Evolutionary conservation across 257 asterid species (phyloP).

Genomic region (Gynochthodes officinalis): DNA sequence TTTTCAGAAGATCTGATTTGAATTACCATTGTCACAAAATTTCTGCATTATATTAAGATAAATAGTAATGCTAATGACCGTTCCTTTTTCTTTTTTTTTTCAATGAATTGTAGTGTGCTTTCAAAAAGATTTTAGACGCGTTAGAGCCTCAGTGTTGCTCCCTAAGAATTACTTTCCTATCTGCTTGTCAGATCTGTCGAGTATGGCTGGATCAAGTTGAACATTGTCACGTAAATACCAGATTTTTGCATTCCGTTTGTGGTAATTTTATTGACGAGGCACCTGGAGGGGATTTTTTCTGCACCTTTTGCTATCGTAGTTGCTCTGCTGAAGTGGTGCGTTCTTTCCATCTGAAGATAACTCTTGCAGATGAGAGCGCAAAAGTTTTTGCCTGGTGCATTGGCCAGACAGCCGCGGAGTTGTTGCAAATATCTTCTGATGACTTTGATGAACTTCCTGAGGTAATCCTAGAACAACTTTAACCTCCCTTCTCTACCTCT

Average conservation of each 20-base stretch:
- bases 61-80: too few species aligned
- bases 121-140: too few species aligned
- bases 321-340: constrained; percentile 54
- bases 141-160: too few species aligned
- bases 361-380: constrained; percentile 64
- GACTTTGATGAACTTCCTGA: constrained; percentile 73
- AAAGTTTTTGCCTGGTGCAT: constrained; percentile 75
- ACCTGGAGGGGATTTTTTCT: constrained; percentile 39
- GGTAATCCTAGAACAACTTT: constrained; percentile 37
- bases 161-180: not conserved
- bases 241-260: constrained; percentile 61
- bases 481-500: not conserved
- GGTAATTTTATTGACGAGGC: constrained; percentile 53
- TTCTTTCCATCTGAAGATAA: constrained; percentile 56
- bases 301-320: constrained; percentile 58
- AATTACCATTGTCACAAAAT: too few species aligned
- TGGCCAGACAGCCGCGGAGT: constrained; percentile 86
- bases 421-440: constrained; percentile 82
- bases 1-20: too few species aligned
- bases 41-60: too few species aligned
- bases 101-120: not conserved
- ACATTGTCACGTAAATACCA: constrained; percentile 60
- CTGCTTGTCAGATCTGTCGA: constrained; percentile 59
- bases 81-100: not conserved
- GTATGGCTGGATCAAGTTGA: constrained; percentile 83